These are phyloP conservation scores for Thelephora aurantiotincta DNA, from an alignment of 768 basidiomycete genomes.

Conservation along the genomic window DNA sequence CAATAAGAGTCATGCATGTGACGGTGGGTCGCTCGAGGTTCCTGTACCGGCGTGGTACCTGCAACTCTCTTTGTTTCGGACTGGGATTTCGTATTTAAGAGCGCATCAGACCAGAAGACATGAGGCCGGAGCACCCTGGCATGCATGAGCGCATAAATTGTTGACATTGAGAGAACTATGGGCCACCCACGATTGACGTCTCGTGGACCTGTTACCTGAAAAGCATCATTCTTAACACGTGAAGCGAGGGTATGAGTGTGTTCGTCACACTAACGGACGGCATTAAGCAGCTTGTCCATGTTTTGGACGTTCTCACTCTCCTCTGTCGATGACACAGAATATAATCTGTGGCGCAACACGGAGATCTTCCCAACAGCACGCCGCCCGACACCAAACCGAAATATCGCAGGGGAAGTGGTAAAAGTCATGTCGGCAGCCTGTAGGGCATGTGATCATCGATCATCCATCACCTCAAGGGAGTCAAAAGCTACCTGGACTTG, in stretches of 20 bases:
- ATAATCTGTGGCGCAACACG: no score
- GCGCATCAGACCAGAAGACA: constrained; percentile 43
- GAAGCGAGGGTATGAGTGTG: constrained; percentile 3
- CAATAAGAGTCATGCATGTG: constrained; percentile 63
- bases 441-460: no score
- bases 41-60: constrained; percentile 8
- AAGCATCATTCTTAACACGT: background rate
- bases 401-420: no score
- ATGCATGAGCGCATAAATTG: background rate
- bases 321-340: constrained; percentile 11
- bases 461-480: no score
- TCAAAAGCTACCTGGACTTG: no score
- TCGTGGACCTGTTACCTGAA: constrained; percentile 8
- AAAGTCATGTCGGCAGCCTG: no score
- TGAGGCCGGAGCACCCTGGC: constrained; percentile 37
- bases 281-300: constrained; percentile 41
- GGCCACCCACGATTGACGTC: constrained; percentile 8
- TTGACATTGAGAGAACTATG: background rate
- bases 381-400: no score
- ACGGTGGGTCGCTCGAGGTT: constrained; percentile 20
- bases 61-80: constrained; percentile 6
- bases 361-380: no score
- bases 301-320: constrained; percentile 45
- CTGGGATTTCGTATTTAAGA: constrained; percentile 17
- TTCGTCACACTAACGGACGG: constrained; percentile 33